A percentile compares a stretch with the other conserved stretches of the same genome.
Evolutionary conservation across 2,329 filamentous ascomycete species (phyloP).

Genomic region (Pyrenochaeta sp.): DNA sequence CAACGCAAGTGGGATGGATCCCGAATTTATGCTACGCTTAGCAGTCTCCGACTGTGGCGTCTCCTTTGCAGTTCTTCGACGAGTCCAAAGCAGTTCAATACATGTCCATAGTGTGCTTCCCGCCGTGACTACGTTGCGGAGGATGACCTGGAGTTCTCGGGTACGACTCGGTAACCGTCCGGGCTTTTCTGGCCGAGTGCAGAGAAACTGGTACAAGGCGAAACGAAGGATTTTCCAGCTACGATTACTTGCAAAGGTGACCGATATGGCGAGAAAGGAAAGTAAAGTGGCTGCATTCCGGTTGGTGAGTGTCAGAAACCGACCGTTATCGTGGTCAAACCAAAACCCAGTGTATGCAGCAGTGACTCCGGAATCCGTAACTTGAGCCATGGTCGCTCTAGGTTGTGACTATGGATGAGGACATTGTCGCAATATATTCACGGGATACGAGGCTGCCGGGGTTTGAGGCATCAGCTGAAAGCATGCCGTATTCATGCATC

Average conservation of each 20-base stretch:
- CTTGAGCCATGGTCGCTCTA: not conserved
- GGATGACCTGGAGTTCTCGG: not conserved
- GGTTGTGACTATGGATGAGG: not conserved
- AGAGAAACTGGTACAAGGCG: not conserved
- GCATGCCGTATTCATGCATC: not conserved
- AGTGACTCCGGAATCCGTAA: not conserved
- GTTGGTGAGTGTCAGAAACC: conserved; percentile 1
- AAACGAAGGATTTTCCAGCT: conserved; percentile 3
- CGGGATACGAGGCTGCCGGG: not conserved
- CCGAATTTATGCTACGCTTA: not conserved
- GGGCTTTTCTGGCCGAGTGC: not conserved
- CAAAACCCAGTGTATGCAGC: conserved; percentile 3
- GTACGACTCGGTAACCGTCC: not conserved
- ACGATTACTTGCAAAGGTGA: conserved; percentile 2
- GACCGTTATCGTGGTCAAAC: not conserved
- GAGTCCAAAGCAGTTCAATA: not conserved
- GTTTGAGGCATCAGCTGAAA: no score
- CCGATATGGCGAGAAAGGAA: not conserved
- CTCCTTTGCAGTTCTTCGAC: not conserved
- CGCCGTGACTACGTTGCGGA: conserved; percentile 1
- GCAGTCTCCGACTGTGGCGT: not conserved
- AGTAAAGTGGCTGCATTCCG: not conserved
- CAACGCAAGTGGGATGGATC: not conserved
- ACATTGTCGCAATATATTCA: no score
- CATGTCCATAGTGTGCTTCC: conserved; percentile 1